These are phyloP conservation scores for Earliella scabrosa DNA, from an alignment of 1,284 basidiomycete genomes.

Conservation along the genomic window DNA sequence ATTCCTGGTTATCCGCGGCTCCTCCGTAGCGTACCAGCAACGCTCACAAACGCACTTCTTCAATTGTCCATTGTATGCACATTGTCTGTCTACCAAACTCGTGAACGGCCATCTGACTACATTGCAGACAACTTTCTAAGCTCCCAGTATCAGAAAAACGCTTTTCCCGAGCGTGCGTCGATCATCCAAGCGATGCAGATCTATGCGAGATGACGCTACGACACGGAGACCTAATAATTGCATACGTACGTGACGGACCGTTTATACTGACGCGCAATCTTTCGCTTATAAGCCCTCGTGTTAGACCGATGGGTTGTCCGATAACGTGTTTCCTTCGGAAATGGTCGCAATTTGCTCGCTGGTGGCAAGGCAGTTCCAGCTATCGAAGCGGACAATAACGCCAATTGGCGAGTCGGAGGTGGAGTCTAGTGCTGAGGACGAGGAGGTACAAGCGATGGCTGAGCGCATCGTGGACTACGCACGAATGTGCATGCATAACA, in stretches of 20 bases:
- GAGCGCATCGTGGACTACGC: conserved; percentile 75
- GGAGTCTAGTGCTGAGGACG: conserved; percentile 45
- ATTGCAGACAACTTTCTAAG: conserved; percentile 69
- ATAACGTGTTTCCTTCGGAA: conserved; percentile 83
- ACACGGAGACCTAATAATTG: conserved; percentile 75
- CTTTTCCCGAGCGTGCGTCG: conserved; percentile 53
- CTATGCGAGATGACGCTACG: conserved; percentile 65
- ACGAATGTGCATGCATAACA: conserved; percentile 67
- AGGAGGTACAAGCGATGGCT: conserved; percentile 70
- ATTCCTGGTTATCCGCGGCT: conserved; percentile 77
- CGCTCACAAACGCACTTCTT: conserved; percentile 79
- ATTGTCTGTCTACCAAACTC: background rate
- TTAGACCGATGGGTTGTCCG: conserved; percentile 86
- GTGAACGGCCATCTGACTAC: background rate
- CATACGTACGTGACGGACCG: conserved; percentile 56
- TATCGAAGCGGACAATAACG: conserved; percentile 14
- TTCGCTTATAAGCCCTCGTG: background rate
- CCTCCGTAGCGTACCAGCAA: conserved; percentile 66
- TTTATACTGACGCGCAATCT: background rate
- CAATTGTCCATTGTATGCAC: conserved; percentile 73
- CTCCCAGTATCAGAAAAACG: conserved; percentile 49
- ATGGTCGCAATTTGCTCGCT: conserved; percentile 70
- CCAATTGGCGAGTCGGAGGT: conserved; percentile 10
- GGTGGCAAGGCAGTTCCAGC: conserved; percentile 50
- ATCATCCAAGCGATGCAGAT: conserved; percentile 72